phyloP scores from a whole-genome alignment of 2,329 filamentous ascomycete species.

The Allantophomopsis cytisporea region DNA sequence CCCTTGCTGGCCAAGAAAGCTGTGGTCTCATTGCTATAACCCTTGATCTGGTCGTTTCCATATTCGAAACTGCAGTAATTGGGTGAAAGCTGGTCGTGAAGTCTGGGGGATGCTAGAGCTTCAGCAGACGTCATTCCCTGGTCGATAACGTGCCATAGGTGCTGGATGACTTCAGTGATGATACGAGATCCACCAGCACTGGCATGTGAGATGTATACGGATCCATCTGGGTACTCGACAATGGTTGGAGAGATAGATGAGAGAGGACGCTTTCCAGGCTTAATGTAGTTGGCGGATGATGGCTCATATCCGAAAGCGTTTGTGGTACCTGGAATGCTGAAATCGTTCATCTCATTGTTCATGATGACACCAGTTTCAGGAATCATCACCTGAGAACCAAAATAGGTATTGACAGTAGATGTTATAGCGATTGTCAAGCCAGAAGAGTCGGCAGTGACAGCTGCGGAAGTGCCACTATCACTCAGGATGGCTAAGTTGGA shows the following conservation, averaged over 20 bases:
- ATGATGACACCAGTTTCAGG: conserved; percentile 60
- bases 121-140: conserved; percentile 34
- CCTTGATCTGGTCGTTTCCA: conserved; percentile 32
- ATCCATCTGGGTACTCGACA: conserved; percentile 41
- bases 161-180: conserved; percentile 53
- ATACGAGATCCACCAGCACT: conserved; percentile 54
- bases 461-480: conserved; percentile 34
- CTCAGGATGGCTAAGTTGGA: conserved; percentile 40
- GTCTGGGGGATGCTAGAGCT: conserved; percentile 39
- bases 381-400: conserved; percentile 48
- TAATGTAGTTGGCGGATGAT: conserved; percentile 48
- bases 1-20: conserved; percentile 41
- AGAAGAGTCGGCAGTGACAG: conserved; percentile 39
- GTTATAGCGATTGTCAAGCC: conserved; percentile 52
- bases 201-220: conserved; percentile 44
- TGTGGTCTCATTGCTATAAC: conserved; percentile 45
- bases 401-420: conserved; percentile 53
- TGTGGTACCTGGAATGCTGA: conserved; percentile 47
- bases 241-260: conserved; percentile 52
- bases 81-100: conserved; percentile 51
- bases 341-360: conserved; percentile 52
- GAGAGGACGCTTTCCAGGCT: conserved; percentile 49
- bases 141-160: conserved; percentile 48
- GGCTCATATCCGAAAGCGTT: conserved; percentile 56
- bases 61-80: conserved; percentile 46